Evolutionary conservation across 305 asterid genomes (phyloP).

Genomic region (Caryopteris hybrid): DNA sequence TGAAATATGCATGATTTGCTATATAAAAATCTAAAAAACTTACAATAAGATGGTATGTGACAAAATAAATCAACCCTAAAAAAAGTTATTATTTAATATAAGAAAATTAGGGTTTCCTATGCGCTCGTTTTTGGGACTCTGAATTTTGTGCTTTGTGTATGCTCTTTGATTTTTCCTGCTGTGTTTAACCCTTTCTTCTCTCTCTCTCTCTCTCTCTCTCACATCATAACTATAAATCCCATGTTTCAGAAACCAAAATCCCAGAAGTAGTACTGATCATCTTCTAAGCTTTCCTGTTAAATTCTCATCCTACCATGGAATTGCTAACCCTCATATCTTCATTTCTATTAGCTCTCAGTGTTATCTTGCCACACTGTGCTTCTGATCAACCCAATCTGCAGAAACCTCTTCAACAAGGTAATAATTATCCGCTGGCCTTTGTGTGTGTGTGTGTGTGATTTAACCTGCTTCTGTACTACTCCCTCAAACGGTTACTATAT

Average conservation of each 20-base stretch:
- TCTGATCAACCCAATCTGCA: constrained; percentile 20
- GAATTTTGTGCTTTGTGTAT: constrained; percentile 60
- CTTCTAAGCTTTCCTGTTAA: no score
- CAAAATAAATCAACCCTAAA: constrained; percentile 31
- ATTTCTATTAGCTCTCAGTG: constrained; percentile 20
- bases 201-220: neutral
- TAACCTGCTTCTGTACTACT: no score
- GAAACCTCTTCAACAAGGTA: constrained; percentile 25
- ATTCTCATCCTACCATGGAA: constrained; percentile 43
- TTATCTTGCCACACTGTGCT: constrained; percentile 24
- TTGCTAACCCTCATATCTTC: constrained; percentile 18
- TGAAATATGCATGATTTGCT: no score
- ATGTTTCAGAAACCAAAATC: constrained; percentile 2
- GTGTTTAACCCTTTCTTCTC: neutral
- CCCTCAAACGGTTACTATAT: no score
- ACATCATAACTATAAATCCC: constrained; percentile 29
- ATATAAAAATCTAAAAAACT: neutral
- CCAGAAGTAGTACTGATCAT: no score
- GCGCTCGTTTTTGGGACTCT: constrained; percentile 44
- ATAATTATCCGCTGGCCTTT: neutral
- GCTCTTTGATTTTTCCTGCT: constrained; percentile 8
- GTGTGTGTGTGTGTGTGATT: no score
- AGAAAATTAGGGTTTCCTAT: constrained; percentile 25
- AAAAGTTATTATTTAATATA: constrained; percentile 33
- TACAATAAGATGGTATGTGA: constrained; percentile 10